These are phyloP conservation scores for Yamadazyma friedrichii DNA, from an alignment of 1,139 yeast genomes.

Conservation along the genomic window DNA sequence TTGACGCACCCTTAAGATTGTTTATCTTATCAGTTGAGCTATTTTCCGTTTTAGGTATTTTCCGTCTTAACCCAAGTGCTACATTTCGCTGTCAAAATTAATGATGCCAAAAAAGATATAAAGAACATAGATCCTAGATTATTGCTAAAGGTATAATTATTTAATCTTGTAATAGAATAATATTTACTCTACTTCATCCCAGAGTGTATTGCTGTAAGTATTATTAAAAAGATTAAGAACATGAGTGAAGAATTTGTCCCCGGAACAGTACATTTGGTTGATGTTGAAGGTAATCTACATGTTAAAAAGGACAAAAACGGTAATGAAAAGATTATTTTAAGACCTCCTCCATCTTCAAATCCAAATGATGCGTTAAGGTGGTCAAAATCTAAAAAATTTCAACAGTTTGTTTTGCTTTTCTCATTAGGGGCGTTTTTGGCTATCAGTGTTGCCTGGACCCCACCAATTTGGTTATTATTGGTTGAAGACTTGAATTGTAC, in stretches of 20 bases:
- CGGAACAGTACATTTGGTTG: conserved; percentile 62
- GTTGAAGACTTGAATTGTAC: conserved; percentile 28
- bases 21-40: no score
- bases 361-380: conserved; percentile 42
- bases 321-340: conserved; percentile 26
- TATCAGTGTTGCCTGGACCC: conserved; percentile 38
- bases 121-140: no score
- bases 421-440: conserved; percentile 42
- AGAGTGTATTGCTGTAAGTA: no score
- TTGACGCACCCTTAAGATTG: no score
- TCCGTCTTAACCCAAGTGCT: no score
- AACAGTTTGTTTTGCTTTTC: conserved; percentile 34
- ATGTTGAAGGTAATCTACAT: conserved; percentile 35
- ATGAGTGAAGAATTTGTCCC: conserved; percentile 36
- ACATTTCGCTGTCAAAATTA: no score
- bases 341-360: conserved; percentile 37
- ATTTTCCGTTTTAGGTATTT: no score
- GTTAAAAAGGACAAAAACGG: conserved; percentile 25
- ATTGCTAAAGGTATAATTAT: no score
- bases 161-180: neutral
- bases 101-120: no score
- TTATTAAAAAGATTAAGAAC: neutral
- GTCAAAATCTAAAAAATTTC: conserved; percentile 29
- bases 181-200: no score
- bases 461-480: conserved; percentile 42